Percentiles rank a stretch among this genome's conserved stretches.
Conservation (phyloP, 1,284 basidiomycete species). For the Fomitiporia mediterranea region DNA sequence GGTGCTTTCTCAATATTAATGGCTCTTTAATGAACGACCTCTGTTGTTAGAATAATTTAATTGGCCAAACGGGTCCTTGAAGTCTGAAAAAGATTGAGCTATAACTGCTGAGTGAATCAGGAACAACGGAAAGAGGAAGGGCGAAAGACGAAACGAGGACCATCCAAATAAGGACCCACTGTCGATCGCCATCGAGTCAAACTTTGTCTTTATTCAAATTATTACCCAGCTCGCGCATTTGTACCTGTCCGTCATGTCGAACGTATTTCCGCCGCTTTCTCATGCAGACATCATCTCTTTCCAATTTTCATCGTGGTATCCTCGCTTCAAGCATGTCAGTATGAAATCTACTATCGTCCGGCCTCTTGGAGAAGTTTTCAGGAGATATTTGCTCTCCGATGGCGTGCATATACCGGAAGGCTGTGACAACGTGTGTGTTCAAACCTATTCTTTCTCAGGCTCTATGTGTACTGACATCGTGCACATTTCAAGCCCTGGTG, state of each 20-base stretch:
- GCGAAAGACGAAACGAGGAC: no score
- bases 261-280: slow-evolving; percentile 49
- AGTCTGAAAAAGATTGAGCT: no score
- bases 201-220: no score
- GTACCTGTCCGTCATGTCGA: neutral
- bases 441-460: neutral
- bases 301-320: slow-evolving; percentile 89
- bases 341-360: slow-evolving; percentile 79
- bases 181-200: no score
- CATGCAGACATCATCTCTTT: slow-evolving; percentile 61
- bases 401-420: slow-evolving; percentile 81
- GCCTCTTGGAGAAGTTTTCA: slow-evolving; percentile 62
- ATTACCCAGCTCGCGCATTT: no score
- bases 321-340: slow-evolving; percentile 61
- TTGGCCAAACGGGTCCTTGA: no score
- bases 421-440: slow-evolving; percentile 65
- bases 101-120: no score
- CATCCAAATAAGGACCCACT: no score
- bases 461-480: neutral
- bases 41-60: no score
- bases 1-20: no score
- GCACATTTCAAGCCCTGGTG: neutral
- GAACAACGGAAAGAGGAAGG: no score
- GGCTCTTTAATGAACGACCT: no score
- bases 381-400: slow-evolving; percentile 73